A percentile compares a stretch with the other conserved stretches of the same genome.
Evolutionary conservation across 116 monocot species (phyloP).

Genomic region (Zostera marina): DNA sequence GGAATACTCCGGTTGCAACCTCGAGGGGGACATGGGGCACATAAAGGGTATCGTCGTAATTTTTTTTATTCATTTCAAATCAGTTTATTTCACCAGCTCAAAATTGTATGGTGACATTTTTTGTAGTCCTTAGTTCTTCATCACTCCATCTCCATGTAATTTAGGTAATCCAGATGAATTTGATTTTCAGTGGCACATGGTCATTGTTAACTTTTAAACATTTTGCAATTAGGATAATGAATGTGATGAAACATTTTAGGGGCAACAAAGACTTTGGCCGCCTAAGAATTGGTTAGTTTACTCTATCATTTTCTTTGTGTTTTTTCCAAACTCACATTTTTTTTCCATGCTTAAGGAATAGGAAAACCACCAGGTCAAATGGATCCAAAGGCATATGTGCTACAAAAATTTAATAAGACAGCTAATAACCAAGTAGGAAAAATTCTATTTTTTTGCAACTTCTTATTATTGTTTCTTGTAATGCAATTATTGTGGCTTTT

Average conservation of each 20-base stretch:
- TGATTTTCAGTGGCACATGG: too few species aligned
- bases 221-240: conserved; percentile 41
- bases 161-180: neutral
- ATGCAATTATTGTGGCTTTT: conserved; percentile 1
- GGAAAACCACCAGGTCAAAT: conserved; percentile 94
- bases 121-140: too few species aligned
- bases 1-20: conserved; percentile 89
- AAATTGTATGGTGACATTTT: too few species aligned
- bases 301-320: neutral
- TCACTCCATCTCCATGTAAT: too few species aligned
- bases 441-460: too few species aligned
- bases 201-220: neutral
- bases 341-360: conserved; percentile 33
- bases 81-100: neutral
- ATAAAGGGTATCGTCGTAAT: conserved; percentile 30
- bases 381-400: conserved; percentile 92
- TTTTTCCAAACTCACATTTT: neutral
- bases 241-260: conserved; percentile 73
- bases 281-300: conserved; percentile 68
- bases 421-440: conserved; percentile 50
- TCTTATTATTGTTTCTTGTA: neutral
- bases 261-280: conserved; percentile 84
- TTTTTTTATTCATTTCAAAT: neutral
- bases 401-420: conserved; percentile 70
- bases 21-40: conserved; percentile 78